Percentiles rank a stretch among this genome's conserved stretches.
Conservation (phyloP, 2,329 filamentous ascomycete species). For the Fusarium ambrosium region DNA sequence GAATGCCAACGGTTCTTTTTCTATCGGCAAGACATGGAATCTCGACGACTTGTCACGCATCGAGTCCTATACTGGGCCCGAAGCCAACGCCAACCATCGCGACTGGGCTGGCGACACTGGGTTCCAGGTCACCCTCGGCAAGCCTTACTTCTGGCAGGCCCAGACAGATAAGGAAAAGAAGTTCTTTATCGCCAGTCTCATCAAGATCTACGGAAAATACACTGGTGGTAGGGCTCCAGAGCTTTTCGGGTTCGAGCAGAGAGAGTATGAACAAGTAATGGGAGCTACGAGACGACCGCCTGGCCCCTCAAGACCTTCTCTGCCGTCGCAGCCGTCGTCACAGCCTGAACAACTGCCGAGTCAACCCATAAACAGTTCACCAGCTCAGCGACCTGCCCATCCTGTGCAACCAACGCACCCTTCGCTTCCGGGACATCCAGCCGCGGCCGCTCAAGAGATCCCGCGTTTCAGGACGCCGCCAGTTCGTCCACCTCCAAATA, state of each 20-base stretch:
- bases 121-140: slow-evolving; percentile 89
- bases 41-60: slow-evolving; percentile 89
- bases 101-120: slow-evolving; percentile 87
- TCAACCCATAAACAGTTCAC: slow-evolving; percentile 33
- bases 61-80: slow-evolving; percentile 80
- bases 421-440: slow-evolving; percentile 18
- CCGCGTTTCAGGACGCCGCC: slow-evolving; percentile 48
- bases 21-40: slow-evolving; percentile 98
- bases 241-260: slow-evolving; percentile 84
- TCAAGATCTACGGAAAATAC: slow-evolving; percentile 98
- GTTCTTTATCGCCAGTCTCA: slow-evolving; percentile 95
- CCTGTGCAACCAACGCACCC: slow-evolving; percentile 29
- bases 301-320: slow-evolving; percentile 40
- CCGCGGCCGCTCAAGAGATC: slow-evolving; percentile 40
- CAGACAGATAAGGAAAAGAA: slow-evolving; percentile 96
- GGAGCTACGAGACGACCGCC: slow-evolving; percentile 65
- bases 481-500: slow-evolving; percentile 55
- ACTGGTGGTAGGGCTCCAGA: slow-evolving; percentile 87
- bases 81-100: slow-evolving; percentile 70
- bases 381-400: slow-evolving; percentile 34
- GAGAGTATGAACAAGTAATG: slow-evolving; percentile 81
- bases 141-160: slow-evolving; percentile 98
- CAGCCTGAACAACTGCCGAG: slow-evolving; percentile 43
- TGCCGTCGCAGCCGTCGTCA: slow-evolving; percentile 47
- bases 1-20: slow-evolving; percentile 93